Conservation (phyloP, 2,329 filamentous ascomycete species). For the Colletotrichum eleusines region DNA sequence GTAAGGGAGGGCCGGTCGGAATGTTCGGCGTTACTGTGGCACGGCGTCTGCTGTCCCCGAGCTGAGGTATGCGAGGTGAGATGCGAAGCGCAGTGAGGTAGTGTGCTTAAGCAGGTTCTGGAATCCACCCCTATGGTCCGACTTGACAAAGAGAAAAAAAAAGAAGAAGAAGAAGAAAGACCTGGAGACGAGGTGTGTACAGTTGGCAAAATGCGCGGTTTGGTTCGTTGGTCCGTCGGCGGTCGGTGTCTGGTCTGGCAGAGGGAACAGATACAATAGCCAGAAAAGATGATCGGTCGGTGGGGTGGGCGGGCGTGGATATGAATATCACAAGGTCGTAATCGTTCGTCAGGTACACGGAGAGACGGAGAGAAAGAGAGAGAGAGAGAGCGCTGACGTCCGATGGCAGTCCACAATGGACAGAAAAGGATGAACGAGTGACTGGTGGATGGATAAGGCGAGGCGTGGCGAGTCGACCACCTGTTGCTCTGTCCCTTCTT, state of each 20-base stretch:
- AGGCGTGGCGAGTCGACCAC: constrained; percentile 5
- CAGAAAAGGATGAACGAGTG: constrained; percentile 21
- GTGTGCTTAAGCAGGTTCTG: constrained; percentile 24
- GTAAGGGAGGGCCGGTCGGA: constrained; percentile 35
- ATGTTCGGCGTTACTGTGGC: constrained; percentile 41
- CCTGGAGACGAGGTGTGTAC: constrained; percentile 13
- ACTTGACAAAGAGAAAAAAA: constrained; percentile 12
- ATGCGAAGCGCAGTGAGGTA: constrained; percentile 22
- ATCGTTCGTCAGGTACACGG: constrained; percentile 3
- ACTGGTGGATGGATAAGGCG: constrained; percentile 4
- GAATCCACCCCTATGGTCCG: constrained; percentile 15
- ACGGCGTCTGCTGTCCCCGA: constrained; percentile 30
- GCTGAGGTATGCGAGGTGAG: constrained; percentile 11
- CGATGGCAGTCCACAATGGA: background rate
- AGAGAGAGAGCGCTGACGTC: background rate
- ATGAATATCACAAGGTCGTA: constrained; percentile 20
- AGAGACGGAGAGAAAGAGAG: background rate
- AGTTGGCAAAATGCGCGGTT: constrained; percentile 13
- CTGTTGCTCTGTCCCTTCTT: constrained; percentile 8
- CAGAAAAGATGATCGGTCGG: constrained; percentile 12
- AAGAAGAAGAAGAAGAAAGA: too few species aligned
- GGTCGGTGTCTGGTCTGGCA: constrained; percentile 24
- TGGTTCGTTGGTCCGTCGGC: constrained; percentile 2
- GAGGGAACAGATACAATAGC: constrained; percentile 15
- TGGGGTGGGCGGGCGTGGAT: constrained; percentile 15